Evolutionary conservation across 2,329 filamentous ascomycete species (phyloP).

Genomic region (Colletotrichum coccodes): DNA sequence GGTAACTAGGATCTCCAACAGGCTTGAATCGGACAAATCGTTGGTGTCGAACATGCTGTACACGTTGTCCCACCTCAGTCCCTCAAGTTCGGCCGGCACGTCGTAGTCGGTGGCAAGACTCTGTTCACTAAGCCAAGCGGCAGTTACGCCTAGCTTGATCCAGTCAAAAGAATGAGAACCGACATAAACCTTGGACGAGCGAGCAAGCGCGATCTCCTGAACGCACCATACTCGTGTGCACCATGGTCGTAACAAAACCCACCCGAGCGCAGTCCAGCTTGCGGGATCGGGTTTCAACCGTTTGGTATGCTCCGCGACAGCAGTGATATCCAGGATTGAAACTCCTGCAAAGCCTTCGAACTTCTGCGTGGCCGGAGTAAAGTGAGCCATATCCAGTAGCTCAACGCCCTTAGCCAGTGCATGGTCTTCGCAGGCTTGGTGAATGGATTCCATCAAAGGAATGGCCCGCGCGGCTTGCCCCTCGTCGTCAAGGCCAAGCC

Average conservation of each 20-base stretch:
- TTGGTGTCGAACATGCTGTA: slow-evolving; percentile 16
- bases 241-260: slow-evolving; percentile 5
- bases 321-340: background rate
- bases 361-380: background rate
- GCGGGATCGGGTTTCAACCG: background rate
- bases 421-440: slow-evolving; percentile 1
- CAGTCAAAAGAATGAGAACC: background rate
- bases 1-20: background rate
- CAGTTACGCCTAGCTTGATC: background rate
- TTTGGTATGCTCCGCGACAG: background rate
- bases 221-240: slow-evolving; percentile 21
- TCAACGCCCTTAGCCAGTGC: background rate
- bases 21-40: background rate
- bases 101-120: slow-evolving; percentile 6
- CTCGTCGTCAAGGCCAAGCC: slow-evolving; percentile 21
- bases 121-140: slow-evolving; percentile 7
- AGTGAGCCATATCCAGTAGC: slow-evolving; percentile 8
- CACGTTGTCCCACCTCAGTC: background rate
- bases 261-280: background rate
- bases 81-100: background rate
- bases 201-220: slow-evolving; percentile 8
- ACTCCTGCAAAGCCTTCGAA: slow-evolving; percentile 1
- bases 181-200: background rate
- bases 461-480: background rate
- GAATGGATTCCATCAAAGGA: background rate